Percentiles rank a stretch among this genome's conserved stretches.
phyloP scores from a whole-genome alignment of 2,329 filamentous ascomycete species.

The Beauveria medogensis region DNA sequence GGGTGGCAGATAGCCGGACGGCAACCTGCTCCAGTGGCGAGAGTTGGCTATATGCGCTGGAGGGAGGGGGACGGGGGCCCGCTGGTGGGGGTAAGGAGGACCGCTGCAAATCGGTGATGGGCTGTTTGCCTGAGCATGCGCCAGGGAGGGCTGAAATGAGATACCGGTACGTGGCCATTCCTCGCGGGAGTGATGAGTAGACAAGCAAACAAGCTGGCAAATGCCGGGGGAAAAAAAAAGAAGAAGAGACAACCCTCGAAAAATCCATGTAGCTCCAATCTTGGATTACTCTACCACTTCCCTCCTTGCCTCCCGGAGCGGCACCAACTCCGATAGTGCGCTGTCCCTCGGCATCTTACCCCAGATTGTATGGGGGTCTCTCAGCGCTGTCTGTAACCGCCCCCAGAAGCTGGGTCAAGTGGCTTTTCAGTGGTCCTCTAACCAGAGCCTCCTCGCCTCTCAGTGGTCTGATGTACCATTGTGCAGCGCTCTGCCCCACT shows the following conservation, averaged over 20 bases:
- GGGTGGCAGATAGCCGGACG: background rate
- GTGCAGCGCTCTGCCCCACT: background rate
- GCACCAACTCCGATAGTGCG: background rate
- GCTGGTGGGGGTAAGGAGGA: background rate
- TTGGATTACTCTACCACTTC: background rate
- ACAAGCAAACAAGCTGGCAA: background rate
- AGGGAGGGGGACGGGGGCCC: background rate
- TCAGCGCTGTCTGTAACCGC: too few species aligned
- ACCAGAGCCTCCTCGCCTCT: background rate
- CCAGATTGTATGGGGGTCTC: background rate
- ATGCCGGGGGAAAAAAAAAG: background rate
- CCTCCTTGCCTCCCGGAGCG: background rate
- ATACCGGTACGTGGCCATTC: too few species aligned
- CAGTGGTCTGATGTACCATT: background rate
- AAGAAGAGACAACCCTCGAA: too few species aligned
- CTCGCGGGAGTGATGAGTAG: too few species aligned
- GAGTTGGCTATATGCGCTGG: background rate
- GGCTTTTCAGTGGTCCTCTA: background rate
- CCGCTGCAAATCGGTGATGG: background rate
- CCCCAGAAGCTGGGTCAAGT: too few species aligned
- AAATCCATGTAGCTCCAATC: background rate
- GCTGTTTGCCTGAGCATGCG: too few species aligned
- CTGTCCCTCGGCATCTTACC: slow-evolving; percentile 9
- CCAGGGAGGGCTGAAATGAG: too few species aligned
- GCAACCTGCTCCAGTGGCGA: background rate